A percentile compares a stretch with the other conserved stretches of the same genome.
Evolutionary conservation across 805 yeast genomes (phyloP).

Genomic region (Lachancea mirantina): DNA sequence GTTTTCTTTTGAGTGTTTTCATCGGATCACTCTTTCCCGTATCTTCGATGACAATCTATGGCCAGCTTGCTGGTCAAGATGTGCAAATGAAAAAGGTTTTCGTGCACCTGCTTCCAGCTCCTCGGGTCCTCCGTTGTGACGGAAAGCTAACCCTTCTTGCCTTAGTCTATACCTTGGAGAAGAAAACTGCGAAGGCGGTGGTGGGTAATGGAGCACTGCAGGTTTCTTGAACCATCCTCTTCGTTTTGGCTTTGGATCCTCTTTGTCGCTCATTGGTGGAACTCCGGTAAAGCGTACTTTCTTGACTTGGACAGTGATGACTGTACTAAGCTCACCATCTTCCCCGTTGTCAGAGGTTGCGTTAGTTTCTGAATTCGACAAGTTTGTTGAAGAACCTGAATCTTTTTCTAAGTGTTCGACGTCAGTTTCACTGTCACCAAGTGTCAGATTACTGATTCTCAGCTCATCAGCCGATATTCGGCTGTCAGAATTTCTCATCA

Average conservation of each 20-base stretch:
- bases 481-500: background rate
- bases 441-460: background rate
- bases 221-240: slow-evolving; percentile 34
- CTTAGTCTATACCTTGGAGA: slow-evolving; percentile 16
- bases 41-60: slow-evolving; percentile 19
- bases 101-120: slow-evolving; percentile 9
- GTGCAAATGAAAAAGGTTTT: slow-evolving; percentile 8
- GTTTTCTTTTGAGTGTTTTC: background rate
- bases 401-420: no score
- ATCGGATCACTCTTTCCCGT: slow-evolving; percentile 18
- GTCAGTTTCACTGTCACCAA: slow-evolving; percentile 1
- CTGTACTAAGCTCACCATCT: background rate
- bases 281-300: slow-evolving; percentile 32
- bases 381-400: no score
- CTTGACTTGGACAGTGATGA: slow-evolving; percentile 11
- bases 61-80: no score
- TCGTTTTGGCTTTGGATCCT: slow-evolving; percentile 27
- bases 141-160: slow-evolving; percentile 31
- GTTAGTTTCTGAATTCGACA: no score
- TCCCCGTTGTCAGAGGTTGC: no score
- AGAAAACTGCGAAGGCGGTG: slow-evolving; percentile 18
- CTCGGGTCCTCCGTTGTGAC: slow-evolving; percentile 24
- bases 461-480: background rate
- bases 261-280: slow-evolving; percentile 29
- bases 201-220: slow-evolving; percentile 28